Base-by-base conservation (phyloP, 371 early-diverging fungal genomes). In the Nosema granulosis region DNA sequence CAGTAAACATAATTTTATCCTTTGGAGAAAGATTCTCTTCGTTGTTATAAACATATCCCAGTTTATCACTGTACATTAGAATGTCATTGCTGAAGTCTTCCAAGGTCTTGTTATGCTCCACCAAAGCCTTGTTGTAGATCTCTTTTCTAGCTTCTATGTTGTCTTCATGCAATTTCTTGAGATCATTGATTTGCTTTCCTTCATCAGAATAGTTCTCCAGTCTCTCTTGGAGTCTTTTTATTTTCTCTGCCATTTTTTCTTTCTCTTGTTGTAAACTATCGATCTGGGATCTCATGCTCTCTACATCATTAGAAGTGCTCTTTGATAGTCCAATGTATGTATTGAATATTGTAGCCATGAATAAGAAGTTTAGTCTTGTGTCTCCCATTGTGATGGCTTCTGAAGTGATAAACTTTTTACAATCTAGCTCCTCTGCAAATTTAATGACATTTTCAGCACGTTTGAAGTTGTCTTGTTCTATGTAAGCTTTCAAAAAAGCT, bases 291-390 rank as follows among this genome's bases (percentile, higher is more conserved):
- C 16, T 43, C 16, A 43, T 9, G 16, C 9, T 9, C 9, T 43
- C 16, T n/a, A n/a, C n/a, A 16, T 43, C 43, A 9, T 43, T 6
- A 9, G 6, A 6, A 43, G 43, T 9, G 16, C 74, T 91, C 91
- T 80, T 91, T 91, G 73, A 92, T 57, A 95, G 87, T 38, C 94
- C 93, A 70, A 94, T 94, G 82, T 92, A 89, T 58, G 89, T 93
- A 87, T 94, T 94, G 87, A 94, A 94, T 68, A 94, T 82, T 80
- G 92, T 89, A 38, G 94, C 94, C 43, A 92, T 92, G 84, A 94
- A 94, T 35, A 94, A 94, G 86, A 94, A 87, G 87, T 94, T 94
- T 58, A 94, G 89, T 85, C 93, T 94, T 35, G 91, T 89, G 84
- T 95, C 94, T 57, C 95, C 95, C 74, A 89, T 91, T 54, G 93